Percentiles rank a stretch among this genome's conserved stretches.
These are phyloP conservation scores for Phytophthora sp. DNA, from an alignment of 352 stramenopile genomes.

Conservation along the genomic window DNA sequence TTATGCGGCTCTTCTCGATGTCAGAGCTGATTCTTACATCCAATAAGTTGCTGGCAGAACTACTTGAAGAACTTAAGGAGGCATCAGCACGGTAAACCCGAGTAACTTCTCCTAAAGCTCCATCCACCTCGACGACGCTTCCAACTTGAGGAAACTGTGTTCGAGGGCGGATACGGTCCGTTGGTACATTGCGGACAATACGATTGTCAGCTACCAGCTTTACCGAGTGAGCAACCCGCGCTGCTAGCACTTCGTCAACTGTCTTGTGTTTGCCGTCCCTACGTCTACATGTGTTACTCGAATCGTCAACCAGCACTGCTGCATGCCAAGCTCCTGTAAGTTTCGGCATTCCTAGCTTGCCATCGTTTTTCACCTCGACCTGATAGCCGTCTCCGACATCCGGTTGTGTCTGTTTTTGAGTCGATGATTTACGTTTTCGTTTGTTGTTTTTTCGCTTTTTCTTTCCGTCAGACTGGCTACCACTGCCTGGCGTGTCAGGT, in stretches of 20 bases:
- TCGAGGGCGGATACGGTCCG: conserved; percentile 46
- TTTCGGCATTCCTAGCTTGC: conserved; percentile 35
- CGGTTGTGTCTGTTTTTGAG: conserved; percentile 22
- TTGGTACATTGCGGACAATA: conserved; percentile 53
- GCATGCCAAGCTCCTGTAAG: conserved; percentile 70
- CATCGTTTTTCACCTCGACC: conserved; percentile 65
- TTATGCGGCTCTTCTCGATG: conserved; percentile 62
- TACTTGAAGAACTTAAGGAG: conserved; percentile 2
- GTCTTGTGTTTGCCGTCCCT: conserved; percentile 11
- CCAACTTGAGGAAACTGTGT: conserved; percentile 54
- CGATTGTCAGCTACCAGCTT: conserved; percentile 45
- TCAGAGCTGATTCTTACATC: conserved; percentile 60
- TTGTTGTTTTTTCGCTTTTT: conserved; percentile 77
- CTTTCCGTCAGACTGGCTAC: conserved; percentile 21
- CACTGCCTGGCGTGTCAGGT: conserved; percentile 10
- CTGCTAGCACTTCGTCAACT: conserved; percentile 26
- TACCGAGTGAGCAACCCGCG: conserved; percentile 40
- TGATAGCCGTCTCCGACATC: conserved; percentile 27
- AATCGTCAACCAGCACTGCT: conserved; percentile 41
- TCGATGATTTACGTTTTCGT: conserved; percentile 52
- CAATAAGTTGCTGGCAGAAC: conserved; percentile 24
- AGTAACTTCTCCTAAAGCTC: conserved; percentile 63
- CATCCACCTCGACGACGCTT: conserved; percentile 78
- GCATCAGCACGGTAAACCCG: conserved; percentile 39
- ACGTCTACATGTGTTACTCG: conserved; percentile 10